Evolutionary conservation across 116 monocot species (phyloP), one percentile per base, ranked within the genome.

Genomic region (Phalaenopsis hybrid): DNA sequence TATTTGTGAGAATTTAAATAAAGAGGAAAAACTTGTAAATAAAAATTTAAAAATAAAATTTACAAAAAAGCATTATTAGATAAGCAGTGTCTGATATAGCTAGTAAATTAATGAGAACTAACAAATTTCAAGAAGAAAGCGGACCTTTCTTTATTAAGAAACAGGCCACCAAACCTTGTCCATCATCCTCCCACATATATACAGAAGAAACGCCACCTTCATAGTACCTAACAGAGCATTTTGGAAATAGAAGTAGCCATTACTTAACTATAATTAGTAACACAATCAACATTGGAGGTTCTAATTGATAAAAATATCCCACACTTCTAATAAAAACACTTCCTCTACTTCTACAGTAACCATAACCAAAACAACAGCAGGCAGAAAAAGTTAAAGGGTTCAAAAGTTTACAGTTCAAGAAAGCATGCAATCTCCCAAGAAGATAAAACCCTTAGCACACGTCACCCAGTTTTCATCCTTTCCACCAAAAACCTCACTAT

Each of bases 171-270:
- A 98, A 87, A 8, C 89, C 90, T 50, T 87, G 84, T 31, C 50
- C 10, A 67, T 84, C 95, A 92, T 98, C 90, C 73, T 98, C 93
- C 93, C 95, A 98, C 82, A 98, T 83, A 82, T 98, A 98, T 31
- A 98, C 98, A 10, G 98, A 98, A 48, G 98, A 98, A 80, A 93
- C 82, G 59, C 98, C 98, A 25, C 98, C 98, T 88, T 95, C 98
- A 79, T 98, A 98, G 61, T 98, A 98, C 83, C 98, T 98, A 89
- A 58, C 15, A 48, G 72, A 79, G 77, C 78, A 78, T 45, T 37
- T 59, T 31, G 58, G 68, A 48, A 15, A 78, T 23, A 63, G 57
- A 5, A 76, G 52, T 75, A 79, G 7, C 12, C 25, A 50, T 79
- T 79, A 77, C 16, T 85, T 79, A 2, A 21, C 58, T 41, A 5